Evolutionary conservation across 73 alveolate genomes (phyloP).

Genomic region (Tetrahymena thermophila): DNA sequence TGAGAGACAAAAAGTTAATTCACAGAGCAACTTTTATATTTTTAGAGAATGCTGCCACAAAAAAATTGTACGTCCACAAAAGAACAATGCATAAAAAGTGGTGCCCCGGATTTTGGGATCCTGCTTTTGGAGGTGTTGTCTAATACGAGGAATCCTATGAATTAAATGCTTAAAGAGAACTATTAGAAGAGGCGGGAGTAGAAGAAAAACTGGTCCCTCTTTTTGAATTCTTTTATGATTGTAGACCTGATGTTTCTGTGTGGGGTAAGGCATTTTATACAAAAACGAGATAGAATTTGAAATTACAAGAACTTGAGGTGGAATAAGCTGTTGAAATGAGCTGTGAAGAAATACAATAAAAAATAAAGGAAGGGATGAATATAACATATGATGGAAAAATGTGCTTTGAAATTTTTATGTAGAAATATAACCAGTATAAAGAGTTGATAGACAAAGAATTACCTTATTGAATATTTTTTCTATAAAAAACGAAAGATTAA

Average conservation of each 20-base stretch:
- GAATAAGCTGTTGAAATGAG: background rate
- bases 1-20: slow-evolving; percentile 59
- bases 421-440: background rate
- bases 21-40: slow-evolving; percentile 77
- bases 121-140: slow-evolving; percentile 75
- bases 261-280: slow-evolving; percentile 51
- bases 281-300: background rate
- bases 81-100: slow-evolving; percentile 65
- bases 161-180: slow-evolving; percentile 48
- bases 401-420: background rate
- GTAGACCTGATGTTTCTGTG: slow-evolving; percentile 9
- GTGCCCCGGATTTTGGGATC: slow-evolving; percentile 81
- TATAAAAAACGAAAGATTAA: background rate
- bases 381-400: background rate
- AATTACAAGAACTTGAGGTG: background rate
- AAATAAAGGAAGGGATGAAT: background rate
- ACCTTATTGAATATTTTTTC: background rate
- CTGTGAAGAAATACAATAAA: background rate
- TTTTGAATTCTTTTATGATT: slow-evolving; percentile 18
- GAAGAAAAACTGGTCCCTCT: slow-evolving; percentile 4
- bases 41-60: slow-evolving; percentile 48
- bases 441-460: background rate
- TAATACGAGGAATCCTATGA: slow-evolving; percentile 54
- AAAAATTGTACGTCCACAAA: slow-evolving; percentile 60
- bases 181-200: slow-evolving; percentile 54